phyloP scores from a whole-genome alignment of 768 basidiomycete genomes.

The Lactarius trivialis region DNA sequence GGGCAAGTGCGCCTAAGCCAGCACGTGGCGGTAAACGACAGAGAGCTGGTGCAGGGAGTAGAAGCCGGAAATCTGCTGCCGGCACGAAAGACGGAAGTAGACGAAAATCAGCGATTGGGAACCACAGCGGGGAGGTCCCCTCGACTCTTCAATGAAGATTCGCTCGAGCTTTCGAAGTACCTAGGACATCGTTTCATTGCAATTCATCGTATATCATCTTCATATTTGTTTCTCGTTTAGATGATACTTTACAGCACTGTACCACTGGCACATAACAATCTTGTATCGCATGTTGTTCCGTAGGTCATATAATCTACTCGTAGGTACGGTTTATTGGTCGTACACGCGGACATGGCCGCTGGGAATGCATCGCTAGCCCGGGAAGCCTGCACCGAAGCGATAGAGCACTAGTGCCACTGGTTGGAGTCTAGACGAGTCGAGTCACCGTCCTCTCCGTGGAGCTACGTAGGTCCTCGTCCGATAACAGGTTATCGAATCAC shows the following conservation, averaged over 20 bases:
- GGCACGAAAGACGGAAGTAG: conserved; percentile 19
- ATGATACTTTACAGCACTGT: conserved; percentile 20
- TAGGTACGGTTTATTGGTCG: not conserved
- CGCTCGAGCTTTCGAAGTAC: not conserved
- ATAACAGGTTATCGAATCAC: not conserved
- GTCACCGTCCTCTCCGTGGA: not conserved
- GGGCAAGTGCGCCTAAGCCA: conserved; percentile 24
- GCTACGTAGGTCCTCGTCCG: not conserved
- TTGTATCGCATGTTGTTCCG: conserved; percentile 20
- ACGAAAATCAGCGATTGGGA: conserved; percentile 24
- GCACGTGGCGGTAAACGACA: conserved; percentile 32
- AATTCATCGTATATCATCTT: conserved; percentile 12
- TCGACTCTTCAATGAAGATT: conserved; percentile 7
- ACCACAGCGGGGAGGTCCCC: conserved; percentile 18
- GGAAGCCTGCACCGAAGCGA: not conserved
- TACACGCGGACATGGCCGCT: not conserved
- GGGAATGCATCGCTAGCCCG: not conserved
- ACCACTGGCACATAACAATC: conserved; percentile 18
- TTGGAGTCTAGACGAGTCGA: not conserved
- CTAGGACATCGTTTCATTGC: conserved; percentile 10
- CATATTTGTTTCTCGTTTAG: conserved; percentile 18
- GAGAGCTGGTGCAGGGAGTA: conserved; percentile 28
- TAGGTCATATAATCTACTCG: conserved; percentile 25
- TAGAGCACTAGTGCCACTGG: not conserved
- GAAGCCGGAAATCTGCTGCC: conserved; percentile 31